phyloP scores from a whole-genome alignment of 2,329 filamentous ascomycete species.

The Aspergillus fischeri region DNA sequence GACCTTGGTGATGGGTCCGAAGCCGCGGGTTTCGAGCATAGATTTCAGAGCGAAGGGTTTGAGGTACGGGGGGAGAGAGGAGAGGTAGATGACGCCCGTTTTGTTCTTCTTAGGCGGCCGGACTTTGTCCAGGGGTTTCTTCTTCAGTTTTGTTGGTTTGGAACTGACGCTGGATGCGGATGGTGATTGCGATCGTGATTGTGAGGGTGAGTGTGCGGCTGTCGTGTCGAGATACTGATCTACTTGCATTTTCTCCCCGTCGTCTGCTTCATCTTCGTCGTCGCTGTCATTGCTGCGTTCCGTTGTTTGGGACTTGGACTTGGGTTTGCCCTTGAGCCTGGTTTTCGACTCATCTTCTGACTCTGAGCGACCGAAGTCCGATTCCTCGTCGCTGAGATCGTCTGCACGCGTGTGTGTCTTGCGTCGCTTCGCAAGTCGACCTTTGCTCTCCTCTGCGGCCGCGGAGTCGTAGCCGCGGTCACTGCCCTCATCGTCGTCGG shows the following conservation, averaged over 20 bases:
- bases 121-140: slow-evolving; percentile 11
- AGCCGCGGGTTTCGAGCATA: slow-evolving; percentile 38
- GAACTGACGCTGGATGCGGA: not conserved
- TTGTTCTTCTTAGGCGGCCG: slow-evolving; percentile 30
- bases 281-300: slow-evolving; percentile 4
- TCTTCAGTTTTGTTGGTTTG: slow-evolving; percentile 2
- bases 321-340: slow-evolving; percentile 7
- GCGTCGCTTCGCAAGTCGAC: slow-evolving; percentile 30
- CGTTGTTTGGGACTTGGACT: slow-evolving; percentile 13
- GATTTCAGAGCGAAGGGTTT: slow-evolving; percentile 45
- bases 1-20: slow-evolving; percentile 40
- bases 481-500: slow-evolving; percentile 36
- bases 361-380: slow-evolving; percentile 11
- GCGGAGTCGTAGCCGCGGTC: slow-evolving; percentile 45
- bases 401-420: slow-evolving; percentile 20
- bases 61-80: slow-evolving; percentile 45
- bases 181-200: not conserved
- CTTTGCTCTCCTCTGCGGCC: slow-evolving; percentile 39
- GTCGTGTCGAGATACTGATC: slow-evolving; percentile 13
- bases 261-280: slow-evolving; percentile 6
- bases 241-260: not conserved
- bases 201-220: not conserved
- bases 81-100: slow-evolving; percentile 43
- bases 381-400: slow-evolving; percentile 39
- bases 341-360: slow-evolving; percentile 15